phyloP scores from a whole-genome alignment of 306 rosid species.

The Prunus fruticosa region DNA sequence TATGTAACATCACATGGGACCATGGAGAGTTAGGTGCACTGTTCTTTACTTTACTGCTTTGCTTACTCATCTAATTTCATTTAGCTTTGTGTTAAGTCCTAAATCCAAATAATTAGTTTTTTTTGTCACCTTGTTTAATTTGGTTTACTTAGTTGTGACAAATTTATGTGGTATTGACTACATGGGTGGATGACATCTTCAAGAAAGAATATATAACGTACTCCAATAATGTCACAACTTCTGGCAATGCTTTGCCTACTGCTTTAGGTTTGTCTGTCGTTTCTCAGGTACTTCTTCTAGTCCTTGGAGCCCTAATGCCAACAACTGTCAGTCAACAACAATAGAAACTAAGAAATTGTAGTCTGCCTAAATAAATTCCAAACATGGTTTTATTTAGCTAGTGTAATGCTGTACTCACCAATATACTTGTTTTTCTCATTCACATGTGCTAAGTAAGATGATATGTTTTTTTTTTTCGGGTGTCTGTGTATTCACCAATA shows the following conservation, averaged over 20 bases:
- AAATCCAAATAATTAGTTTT: not conserved
- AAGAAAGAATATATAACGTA: not conserved
- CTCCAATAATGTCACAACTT: slow-evolving; percentile 4
- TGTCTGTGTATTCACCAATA: not conserved
- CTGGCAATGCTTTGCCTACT: slow-evolving; percentile 4
- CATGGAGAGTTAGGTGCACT: not conserved
- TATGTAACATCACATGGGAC: slow-evolving; percentile 10
- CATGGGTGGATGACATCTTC: not conserved
- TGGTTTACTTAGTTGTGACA: not conserved
- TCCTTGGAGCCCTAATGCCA: not conserved
- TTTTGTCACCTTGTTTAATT: not conserved
- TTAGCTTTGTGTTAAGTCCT: not conserved
- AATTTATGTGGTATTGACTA: not conserved
- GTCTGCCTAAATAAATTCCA: not conserved
- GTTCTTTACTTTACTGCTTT: not conserved
- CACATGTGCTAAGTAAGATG: not conserved
- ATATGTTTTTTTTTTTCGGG: not conserved
- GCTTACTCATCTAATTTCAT: not conserved
- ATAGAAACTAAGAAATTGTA: not conserved
- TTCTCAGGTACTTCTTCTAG: not conserved
- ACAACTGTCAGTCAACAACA: slow-evolving; percentile 13
- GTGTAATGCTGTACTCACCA: no score
- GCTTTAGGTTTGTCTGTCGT: not conserved
- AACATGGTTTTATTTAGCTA: not conserved
- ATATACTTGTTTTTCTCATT: not conserved